Percentiles rank a stretch among this genome's conserved stretches.
These are phyloP conservation scores for Cordyceps cicadae DNA, from an alignment of 2,329 filamentous ascomycete species.

Conservation along the genomic window DNA sequence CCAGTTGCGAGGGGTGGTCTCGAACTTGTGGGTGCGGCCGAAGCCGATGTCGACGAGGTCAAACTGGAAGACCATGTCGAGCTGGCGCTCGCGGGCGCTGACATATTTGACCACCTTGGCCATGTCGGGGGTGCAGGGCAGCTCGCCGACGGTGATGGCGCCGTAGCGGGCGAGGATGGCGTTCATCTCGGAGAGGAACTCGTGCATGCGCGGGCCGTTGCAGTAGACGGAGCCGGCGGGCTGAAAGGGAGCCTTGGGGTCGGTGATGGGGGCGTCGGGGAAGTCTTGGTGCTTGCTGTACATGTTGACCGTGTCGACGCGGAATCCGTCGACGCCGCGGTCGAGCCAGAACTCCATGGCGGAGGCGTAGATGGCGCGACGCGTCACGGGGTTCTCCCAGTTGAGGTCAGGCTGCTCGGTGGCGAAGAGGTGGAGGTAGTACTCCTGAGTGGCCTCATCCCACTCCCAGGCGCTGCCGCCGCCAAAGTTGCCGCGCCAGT, in stretches of 20 bases:
- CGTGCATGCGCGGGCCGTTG: conserved; percentile 61
- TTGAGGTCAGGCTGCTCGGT: conserved; percentile 77
- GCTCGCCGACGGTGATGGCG: conserved; percentile 64
- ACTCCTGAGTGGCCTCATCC: conserved; percentile 64
- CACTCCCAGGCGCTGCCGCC: conserved; percentile 59
- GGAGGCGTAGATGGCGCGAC: conserved; percentile 60
- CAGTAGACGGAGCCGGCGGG: conserved; percentile 50
- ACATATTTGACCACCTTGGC: conserved; percentile 52
- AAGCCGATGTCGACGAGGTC: conserved; percentile 55
- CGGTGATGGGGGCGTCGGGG: conserved; percentile 48
- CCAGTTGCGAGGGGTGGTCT: conserved; percentile 38
- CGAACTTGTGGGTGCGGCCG: conserved; percentile 42
- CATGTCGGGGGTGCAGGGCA: conserved; percentile 53
- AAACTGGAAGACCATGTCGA: conserved; percentile 65
- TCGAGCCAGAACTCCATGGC: conserved; percentile 75
- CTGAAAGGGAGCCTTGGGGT: conserved; percentile 39
- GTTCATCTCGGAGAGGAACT: conserved; percentile 60
- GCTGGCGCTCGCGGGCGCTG: conserved; percentile 46
- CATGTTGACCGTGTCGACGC: conserved; percentile 68
- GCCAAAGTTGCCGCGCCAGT: conserved; percentile 59
- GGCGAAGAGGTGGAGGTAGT: conserved; percentile 70
- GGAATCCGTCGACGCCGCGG: conserved; percentile 63
- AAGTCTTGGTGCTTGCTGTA: conserved; percentile 56
- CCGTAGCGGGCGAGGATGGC: conserved; percentile 51
- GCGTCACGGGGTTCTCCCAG: conserved; percentile 64